Evolutionary conservation across 176 grass and related monocot species (phyloP).

Genomic region (Lolium multiflorum): DNA sequence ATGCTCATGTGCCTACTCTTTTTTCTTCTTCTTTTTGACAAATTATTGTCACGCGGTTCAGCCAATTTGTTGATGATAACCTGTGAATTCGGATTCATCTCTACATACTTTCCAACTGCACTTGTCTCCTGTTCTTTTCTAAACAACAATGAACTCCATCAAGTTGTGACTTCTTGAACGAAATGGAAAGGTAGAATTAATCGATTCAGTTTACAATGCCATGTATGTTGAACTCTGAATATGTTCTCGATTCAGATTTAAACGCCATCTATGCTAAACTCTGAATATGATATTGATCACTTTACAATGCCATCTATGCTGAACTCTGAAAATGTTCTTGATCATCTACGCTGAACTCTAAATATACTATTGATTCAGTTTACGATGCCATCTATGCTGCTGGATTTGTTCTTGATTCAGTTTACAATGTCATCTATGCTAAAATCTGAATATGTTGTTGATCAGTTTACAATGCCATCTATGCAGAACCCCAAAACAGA

Average conservation of each 20-base stretch:
- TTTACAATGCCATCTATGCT: neutral
- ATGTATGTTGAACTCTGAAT: too few species aligned
- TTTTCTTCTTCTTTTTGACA: neutral
- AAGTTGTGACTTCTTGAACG: neutral
- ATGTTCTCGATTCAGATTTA: neutral
- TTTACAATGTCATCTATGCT: neutral
- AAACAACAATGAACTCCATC: neutral
- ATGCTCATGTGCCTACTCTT: neutral
- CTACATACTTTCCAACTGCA: neutral
- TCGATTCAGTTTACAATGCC: neutral
- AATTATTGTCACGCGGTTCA: neutral
- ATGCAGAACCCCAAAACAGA: too few species aligned
- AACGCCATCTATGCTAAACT: neutral
- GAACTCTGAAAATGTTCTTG: neutral
- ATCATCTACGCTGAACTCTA: too few species aligned
- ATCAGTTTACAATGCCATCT: too few species aligned
- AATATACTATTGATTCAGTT: too few species aligned
- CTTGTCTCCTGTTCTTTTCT: neutral
- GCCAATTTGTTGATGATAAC: neutral
- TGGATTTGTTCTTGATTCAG: neutral
- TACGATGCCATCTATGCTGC: too few species aligned
- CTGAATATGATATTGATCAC: too few species aligned
- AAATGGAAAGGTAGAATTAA: neutral
- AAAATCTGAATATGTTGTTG: too few species aligned
- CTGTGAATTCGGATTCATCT: neutral